Evolutionary conservation across 345 rosid genomes (phyloP), one percentile per base, ranked within the genome.

Genomic region (Eucalyptus regnans): DNA sequence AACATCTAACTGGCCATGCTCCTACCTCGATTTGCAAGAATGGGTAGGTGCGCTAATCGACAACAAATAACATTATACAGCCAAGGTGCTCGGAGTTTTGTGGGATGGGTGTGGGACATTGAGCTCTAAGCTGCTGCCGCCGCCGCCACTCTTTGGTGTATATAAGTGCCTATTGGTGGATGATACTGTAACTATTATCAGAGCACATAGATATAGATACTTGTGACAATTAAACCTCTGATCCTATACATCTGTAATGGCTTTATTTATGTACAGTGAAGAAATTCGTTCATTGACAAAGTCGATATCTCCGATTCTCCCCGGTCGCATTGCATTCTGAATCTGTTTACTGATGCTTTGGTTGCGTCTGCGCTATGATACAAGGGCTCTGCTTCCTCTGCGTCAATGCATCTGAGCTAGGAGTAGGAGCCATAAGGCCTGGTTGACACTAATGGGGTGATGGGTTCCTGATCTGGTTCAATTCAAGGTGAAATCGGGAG

Each of bases 221-320:
- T 43, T 22, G 84, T 22, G 48, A 41, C 48, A 11, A 22, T 22
- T 9, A 76, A 76, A 76, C 84, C 84, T 76, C 48, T 76, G 84
- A 76, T 41, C 84, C 29, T 76, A 76, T 76, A 76, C 84, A 76
- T 6, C 48, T 76, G 84, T 76, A 76, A 76, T 41, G 84, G 84
- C 49, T 58, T 29, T 87, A 89, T 90, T 89, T 62, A 60, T 90
- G 94, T 91, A 93, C 92, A 94, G 95, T 88, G 89, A 90, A 66
- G 89, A 91, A 90, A 89, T 93, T 93, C 90, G 87, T 94, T 90
- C 66, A 89, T 89, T 51, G 88, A 51, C 76, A 33, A 76, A 41
- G 84, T 76, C 8, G 84, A 41, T 76, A 14, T 76, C 15, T 76
- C 46, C 46, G 8, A 20, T 37, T 71, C 27, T 71, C 84, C 6